Percentiles rank a stretch among this genome's conserved stretches.
Evolutionary conservation across 257 asterid species (phyloP).

Genomic region (Ehretia macrophylla): DNA sequence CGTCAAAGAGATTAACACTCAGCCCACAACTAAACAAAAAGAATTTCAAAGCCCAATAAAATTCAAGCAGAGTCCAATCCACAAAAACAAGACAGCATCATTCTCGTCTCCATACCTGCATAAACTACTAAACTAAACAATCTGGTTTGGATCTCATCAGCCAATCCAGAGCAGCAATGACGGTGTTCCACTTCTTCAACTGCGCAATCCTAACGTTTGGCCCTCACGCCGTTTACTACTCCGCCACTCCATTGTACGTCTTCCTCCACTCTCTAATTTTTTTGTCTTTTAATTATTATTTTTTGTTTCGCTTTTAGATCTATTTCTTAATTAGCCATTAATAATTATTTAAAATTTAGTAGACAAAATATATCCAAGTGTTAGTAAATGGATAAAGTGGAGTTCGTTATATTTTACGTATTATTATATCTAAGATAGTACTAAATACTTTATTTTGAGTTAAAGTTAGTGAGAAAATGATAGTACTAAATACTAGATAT

Average conservation of each 20-base stretch:
- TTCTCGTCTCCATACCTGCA: too few species aligned
- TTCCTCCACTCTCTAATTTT: neutral
- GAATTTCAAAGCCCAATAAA: too few species aligned
- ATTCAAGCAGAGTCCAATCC: too few species aligned
- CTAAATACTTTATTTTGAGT: neutral
- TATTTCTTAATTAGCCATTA: neutral
- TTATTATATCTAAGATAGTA: too few species aligned
- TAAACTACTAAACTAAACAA: too few species aligned
- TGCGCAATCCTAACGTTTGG: slow-evolving; percentile 96
- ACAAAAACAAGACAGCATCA: too few species aligned
- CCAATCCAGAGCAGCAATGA: slow-evolving; percentile 32
- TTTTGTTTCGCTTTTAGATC: slow-evolving; percentile 23
- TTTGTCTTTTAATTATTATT: neutral
- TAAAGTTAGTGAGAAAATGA: too few species aligned
- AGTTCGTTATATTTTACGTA: neutral
- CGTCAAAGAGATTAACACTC: too few species aligned
- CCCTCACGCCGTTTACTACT: slow-evolving; percentile 96
- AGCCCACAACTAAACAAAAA: too few species aligned
- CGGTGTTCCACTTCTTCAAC: slow-evolving; percentile 93
- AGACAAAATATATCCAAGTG: neutral
- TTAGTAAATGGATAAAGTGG: too few species aligned
- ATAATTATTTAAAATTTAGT: neutral
- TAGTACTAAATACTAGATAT: neutral
- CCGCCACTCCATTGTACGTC: slow-evolving; percentile 93
- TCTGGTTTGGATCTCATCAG: slow-evolving; percentile 17